phyloP scores from a whole-genome alignment of 495 filamentous ascomycete species.

The Penicillium herquei region DNA sequence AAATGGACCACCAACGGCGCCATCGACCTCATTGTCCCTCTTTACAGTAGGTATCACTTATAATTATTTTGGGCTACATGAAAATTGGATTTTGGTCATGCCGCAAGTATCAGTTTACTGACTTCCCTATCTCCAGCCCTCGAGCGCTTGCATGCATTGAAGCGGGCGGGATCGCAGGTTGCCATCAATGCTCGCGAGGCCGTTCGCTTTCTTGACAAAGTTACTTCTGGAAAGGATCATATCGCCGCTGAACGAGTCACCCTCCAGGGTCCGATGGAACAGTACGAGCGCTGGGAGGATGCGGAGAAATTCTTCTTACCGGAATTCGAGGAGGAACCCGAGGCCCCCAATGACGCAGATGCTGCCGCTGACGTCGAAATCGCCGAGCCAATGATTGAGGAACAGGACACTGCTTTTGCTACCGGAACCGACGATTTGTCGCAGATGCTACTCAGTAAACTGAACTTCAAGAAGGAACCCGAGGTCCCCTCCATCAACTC shows the following conservation, averaged over 20 bases:
- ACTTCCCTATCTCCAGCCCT: conserved; percentile 44
- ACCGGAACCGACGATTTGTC: conserved; percentile 39
- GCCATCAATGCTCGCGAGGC: conserved; percentile 63
- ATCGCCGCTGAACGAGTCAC: conserved; percentile 46
- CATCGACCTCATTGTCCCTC: conserved; percentile 65
- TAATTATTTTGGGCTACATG: not conserved
- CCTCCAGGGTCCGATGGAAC: conserved; percentile 58
- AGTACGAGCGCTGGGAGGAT: conserved; percentile 58
- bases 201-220: conserved; percentile 63
- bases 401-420: conserved; percentile 9
- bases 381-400: conserved; percentile 15
- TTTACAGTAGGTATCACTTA: conserved; percentile 53
- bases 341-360: conserved; percentile 17
- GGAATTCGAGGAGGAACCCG: conserved; percentile 50
- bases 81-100: not conserved
- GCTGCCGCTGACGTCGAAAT: conserved; percentile 11
- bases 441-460: conserved; percentile 51
- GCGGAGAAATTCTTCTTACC: conserved; percentile 60
- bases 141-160: conserved; percentile 54
- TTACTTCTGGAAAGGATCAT: conserved; percentile 54
- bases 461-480: conserved; percentile 50
- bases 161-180: conserved; percentile 54
- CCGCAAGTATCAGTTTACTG: not conserved
- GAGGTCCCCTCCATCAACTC: conserved; percentile 50
- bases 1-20: conserved; percentile 64